Evolutionary conservation across 805 yeast species (phyloP).

Genomic region (Blastobotrys peoriensis): DNA sequence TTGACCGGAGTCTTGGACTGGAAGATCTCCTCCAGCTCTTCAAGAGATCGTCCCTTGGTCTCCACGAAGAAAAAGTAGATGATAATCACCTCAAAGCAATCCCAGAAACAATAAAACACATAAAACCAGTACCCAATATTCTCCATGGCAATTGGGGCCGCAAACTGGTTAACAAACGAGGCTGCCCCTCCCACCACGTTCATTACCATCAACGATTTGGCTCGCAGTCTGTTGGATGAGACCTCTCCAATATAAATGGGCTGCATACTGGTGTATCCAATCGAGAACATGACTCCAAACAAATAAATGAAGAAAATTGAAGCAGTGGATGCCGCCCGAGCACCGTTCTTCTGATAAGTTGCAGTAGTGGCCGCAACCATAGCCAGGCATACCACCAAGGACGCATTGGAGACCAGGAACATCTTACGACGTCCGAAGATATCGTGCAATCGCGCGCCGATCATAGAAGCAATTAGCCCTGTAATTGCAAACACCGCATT

Average conservation of each 20-base stretch:
- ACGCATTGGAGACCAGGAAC: slow-evolving; percentile 21
- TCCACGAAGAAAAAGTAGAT: slow-evolving; percentile 27
- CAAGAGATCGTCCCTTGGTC: slow-evolving; percentile 19
- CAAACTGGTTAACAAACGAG: slow-evolving; percentile 20
- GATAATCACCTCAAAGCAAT: slow-evolving; percentile 28
- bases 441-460: slow-evolving; percentile 23
- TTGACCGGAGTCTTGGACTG: slow-evolving; percentile 8
- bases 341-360: slow-evolving; percentile 17
- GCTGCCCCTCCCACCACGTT: slow-evolving; percentile 7
- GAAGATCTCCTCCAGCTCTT: slow-evolving; percentile 10
- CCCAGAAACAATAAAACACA: slow-evolving; percentile 30
- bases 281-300: slow-evolving; percentile 8
- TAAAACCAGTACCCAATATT: slow-evolving; percentile 29
- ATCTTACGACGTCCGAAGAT: slow-evolving; percentile 26
- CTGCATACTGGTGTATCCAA: slow-evolving; percentile 32
- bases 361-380: slow-evolving; percentile 25
- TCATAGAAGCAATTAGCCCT: slow-evolving; percentile 11
- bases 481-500: slow-evolving; percentile 10
- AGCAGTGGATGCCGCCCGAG: slow-evolving; percentile 21
- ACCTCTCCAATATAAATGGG: slow-evolving; percentile 29
- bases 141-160: slow-evolving; percentile 25
- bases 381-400: slow-evolving; percentile 19
- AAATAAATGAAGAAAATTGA: slow-evolving; percentile 9
- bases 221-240: slow-evolving; percentile 24
- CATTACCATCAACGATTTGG: slow-evolving; percentile 18